These are phyloP conservation scores for Solanum chmielewskii DNA, from an alignment of 257 asterid species.

Conservation along the genomic window DNA sequence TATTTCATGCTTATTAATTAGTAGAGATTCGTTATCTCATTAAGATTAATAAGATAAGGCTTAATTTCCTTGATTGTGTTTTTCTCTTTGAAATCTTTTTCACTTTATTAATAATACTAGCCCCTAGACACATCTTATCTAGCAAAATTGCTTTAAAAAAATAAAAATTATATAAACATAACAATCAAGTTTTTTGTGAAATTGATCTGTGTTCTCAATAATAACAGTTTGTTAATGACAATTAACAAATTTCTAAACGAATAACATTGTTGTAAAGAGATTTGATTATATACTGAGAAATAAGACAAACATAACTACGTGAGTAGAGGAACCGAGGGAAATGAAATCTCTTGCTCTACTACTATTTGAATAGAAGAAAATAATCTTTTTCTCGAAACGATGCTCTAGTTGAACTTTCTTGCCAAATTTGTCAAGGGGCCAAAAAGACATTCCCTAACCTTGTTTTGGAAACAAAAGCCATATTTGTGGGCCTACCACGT, in stretches of 20 bases:
- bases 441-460: not conserved
- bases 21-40: too few relatives aligned
- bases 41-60: too few relatives aligned
- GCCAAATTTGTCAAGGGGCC: not conserved
- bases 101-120: too few relatives aligned
- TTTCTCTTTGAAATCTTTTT: too few relatives aligned
- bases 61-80: fast-evolving
- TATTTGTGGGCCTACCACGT: not conserved
- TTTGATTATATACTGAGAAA: not conserved
- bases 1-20: too few relatives aligned
- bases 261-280: not conserved
- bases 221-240: not conserved
- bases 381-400: too few relatives aligned
- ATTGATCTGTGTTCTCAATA: fast-evolving
- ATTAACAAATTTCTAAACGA: not conserved
- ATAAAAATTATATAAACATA: not conserved
- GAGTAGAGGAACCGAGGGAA: not conserved
- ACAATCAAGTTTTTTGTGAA: not conserved
- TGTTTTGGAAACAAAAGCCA: not conserved
- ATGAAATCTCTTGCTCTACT: too few relatives aligned
- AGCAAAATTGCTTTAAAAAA: too few relatives aligned
- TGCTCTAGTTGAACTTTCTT: not conserved
- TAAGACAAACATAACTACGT: not conserved
- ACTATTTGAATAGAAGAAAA: not conserved
- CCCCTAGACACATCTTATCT: too few relatives aligned